A percentile compares a stretch with the other conserved stretches of the same genome.
phyloP scores from a whole-genome alignment of 495 filamentous ascomycete genomes.

The Hyphodiscus hymeniophilus region DNA sequence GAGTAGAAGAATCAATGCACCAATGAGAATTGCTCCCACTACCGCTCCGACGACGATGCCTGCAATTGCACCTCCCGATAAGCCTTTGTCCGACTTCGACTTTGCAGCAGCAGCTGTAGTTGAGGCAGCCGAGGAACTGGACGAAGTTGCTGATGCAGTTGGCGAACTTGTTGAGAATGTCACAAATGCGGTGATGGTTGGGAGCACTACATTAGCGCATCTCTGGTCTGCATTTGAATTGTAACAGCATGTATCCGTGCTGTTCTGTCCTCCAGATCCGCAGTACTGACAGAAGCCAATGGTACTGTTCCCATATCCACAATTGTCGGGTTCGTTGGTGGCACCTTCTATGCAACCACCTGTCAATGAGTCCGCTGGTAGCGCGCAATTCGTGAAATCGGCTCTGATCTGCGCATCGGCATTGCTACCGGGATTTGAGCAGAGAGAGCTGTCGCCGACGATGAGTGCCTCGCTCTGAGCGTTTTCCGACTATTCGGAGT shows the following conservation, averaged over 20 bases:
- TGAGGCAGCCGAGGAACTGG: slow-evolving; percentile 24
- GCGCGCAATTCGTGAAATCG: slow-evolving; percentile 84
- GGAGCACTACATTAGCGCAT: slow-evolving; percentile 68
- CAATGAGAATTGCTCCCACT: slow-evolving; percentile 58
- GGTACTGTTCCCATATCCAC: slow-evolving; percentile 76
- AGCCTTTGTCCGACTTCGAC: slow-evolving; percentile 14
- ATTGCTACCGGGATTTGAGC: slow-evolving; percentile 51
- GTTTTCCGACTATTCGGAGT: slow-evolving; percentile 55
- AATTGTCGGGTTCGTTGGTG: slow-evolving; percentile 77
- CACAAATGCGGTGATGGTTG: slow-evolving; percentile 61
- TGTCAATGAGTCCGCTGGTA: slow-evolving; percentile 70
- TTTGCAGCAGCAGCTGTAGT: slow-evolving; percentile 6
- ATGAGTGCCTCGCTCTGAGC: slow-evolving; percentile 85
- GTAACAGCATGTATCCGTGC: slow-evolving; percentile 92
- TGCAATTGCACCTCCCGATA: slow-evolving; percentile 81
- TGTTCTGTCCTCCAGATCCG: slow-evolving; percentile 69
- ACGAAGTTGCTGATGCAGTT: slow-evolving; percentile 34
- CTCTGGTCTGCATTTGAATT: slow-evolving; percentile 62
- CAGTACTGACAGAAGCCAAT: slow-evolving; percentile 86
- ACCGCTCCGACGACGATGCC: slow-evolving; percentile 83
- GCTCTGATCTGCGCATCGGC: slow-evolving; percentile 75
- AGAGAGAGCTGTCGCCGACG: slow-evolving; percentile 63
- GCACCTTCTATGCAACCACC: slow-evolving; percentile 66
- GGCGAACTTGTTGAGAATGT: slow-evolving; percentile 49
- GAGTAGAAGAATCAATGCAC: slow-evolving; percentile 51